Conservation (phyloP, 345 rosid species). For the Boechera stricta region DNA sequence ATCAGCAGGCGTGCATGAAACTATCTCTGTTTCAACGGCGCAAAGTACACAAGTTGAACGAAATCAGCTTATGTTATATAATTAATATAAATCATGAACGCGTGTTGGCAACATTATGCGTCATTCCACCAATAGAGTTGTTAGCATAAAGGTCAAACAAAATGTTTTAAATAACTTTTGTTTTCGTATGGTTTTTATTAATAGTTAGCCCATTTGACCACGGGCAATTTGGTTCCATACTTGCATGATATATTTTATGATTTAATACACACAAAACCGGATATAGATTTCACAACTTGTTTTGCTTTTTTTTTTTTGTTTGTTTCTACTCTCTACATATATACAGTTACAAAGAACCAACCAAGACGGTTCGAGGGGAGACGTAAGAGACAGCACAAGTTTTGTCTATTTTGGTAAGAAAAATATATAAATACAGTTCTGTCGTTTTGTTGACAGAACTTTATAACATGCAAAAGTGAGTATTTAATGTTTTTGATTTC, state of each 20-base stretch:
- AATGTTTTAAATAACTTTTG: background rate
- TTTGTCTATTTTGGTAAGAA: constrained; percentile 28
- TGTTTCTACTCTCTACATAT: background rate
- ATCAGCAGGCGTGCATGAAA: constrained; percentile 38
- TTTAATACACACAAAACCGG: constrained; percentile 10
- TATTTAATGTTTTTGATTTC: constrained; percentile 23
- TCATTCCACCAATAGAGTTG: constrained; percentile 30
- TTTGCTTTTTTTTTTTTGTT: background rate
- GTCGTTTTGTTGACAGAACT: constrained; percentile 24
- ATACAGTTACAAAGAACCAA: constrained; percentile 13
- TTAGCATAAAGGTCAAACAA: constrained; percentile 28
- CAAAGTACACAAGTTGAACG: constrained; percentile 32
- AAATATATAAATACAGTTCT: constrained; percentile 1
- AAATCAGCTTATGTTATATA: constrained; percentile 13
- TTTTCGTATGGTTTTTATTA: background rate
- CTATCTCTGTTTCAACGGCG: constrained; percentile 37
- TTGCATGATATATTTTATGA: constrained; percentile 3
- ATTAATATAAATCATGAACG: constrained; percentile 22
- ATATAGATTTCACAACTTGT: constrained; percentile 29
- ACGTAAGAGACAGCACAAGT: constrained; percentile 34
- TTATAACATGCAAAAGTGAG: constrained; percentile 29
- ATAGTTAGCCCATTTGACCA: constrained; percentile 21
- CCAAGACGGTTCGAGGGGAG: constrained; percentile 26
- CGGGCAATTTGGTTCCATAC: constrained; percentile 5
- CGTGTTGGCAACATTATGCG: constrained; percentile 27